Conservation (phyloP, 1,139 yeast genomes). For the Trichomonascaceae sp. region DNA sequence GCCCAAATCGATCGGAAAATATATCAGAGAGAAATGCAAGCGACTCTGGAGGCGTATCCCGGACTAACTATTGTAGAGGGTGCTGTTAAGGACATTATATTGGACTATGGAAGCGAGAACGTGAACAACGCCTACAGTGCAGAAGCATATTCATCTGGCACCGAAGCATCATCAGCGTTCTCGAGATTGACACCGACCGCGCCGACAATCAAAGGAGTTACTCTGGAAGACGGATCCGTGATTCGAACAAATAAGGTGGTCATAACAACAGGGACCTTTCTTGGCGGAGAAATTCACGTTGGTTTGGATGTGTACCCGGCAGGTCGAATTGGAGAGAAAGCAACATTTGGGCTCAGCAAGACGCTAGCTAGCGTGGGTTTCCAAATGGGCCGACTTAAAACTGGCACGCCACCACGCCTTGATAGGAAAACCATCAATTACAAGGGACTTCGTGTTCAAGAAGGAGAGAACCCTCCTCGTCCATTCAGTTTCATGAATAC, state of each 20-base stretch:
- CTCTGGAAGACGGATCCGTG: constrained; percentile 53
- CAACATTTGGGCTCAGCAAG: constrained; percentile 77
- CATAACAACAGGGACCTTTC: constrained; percentile 90
- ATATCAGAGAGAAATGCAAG: constrained; percentile 72
- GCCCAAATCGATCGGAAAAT: constrained; percentile 88
- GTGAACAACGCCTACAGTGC: too few species aligned
- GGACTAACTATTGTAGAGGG: constrained; percentile 55
- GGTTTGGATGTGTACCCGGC: constrained; percentile 74
- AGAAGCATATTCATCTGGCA: neutral
- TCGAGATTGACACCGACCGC: constrained; percentile 15
- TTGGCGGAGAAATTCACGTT: constrained; percentile 88
- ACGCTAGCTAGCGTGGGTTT: constrained; percentile 72
- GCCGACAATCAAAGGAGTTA: constrained; percentile 46
- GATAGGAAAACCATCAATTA: constrained; percentile 62
- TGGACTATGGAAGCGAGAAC: constrained; percentile 28
- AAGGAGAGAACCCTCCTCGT: constrained; percentile 66
- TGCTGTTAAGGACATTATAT: constrained; percentile 74
- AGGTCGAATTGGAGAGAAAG: constrained; percentile 87
- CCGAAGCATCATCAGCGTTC: too few species aligned
- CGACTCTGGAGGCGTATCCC: constrained; percentile 41
- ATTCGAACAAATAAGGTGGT: constrained; percentile 57
- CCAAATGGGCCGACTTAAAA: constrained; percentile 75
- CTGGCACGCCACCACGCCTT: constrained; percentile 94
- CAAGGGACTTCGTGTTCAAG: constrained; percentile 43
- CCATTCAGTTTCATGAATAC: constrained; percentile 89